Evolutionary conservation across 139 green algal species (phyloP), one percentile per base, ranked within the genome.

Genomic region (Ostreobium quekettii): DNA sequence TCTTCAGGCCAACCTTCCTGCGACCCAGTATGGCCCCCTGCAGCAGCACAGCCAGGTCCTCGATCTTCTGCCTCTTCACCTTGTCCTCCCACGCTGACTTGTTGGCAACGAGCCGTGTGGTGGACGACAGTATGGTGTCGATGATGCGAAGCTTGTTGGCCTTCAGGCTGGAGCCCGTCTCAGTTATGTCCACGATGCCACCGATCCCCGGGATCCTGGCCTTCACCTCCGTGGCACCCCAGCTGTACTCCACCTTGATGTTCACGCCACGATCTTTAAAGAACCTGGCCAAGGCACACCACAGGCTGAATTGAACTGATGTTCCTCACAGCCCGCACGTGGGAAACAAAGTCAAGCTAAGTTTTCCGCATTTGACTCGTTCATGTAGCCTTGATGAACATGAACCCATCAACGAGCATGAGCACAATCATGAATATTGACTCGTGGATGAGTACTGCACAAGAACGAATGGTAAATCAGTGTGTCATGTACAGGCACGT

Each of bases 221-320:
- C 70, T 80, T 80, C 32, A 80, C 74, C 67, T 80, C 74, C 8
- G 74, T 80, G 3, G 74, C 74, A 32, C 74, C 74, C 69, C 64
- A 80, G 39, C 35, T 67, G 70, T 71, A 80, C 67, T 80, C 74
- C 24, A 79, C 76, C 37, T 67, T 66, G 5, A 82, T 42, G 1
- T 46, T 32, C 24, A 82, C 75, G 46, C 37, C 37, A 5, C 67
- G 56, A 3, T 82, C 76, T 3, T 46, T 28, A 63, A 82, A 82
- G 67, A 74, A 82, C 65, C 67, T 78, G n/a, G n/a, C n/a, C n/a
- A n/a, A n/a, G n/a, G n/a, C n/a, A n/a, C n/a, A n/a, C n/a, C n/a
- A n/a, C n/a, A n/a, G n/a, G n/a, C n/a, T n/a, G n/a, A n/a, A n/a
- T n/a, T n/a, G n/a, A n/a, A n/a, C n/a, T n/a, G n/a, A n/a, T n/a